phyloP scores from a whole-genome alignment of 2,329 filamentous ascomycete species.

The Aspergillus sp. region DNA sequence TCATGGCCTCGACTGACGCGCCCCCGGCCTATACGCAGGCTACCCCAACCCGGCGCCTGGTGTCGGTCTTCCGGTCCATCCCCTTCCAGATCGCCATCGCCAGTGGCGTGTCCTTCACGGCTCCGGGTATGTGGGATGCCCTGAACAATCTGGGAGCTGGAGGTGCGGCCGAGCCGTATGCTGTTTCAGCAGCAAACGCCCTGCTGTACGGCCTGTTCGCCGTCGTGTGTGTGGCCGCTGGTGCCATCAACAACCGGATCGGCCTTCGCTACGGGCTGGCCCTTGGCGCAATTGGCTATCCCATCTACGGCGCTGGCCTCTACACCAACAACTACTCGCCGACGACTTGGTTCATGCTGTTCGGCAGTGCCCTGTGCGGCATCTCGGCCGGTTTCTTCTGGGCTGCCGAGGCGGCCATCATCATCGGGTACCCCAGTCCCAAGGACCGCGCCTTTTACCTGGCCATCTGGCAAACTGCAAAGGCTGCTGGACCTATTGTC shows the following conservation, averaged over 20 bases:
- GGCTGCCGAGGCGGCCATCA: conserved; percentile 15
- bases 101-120: conserved; percentile 14
- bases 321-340: conserved; percentile 14
- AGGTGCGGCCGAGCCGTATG: conserved; percentile 14
- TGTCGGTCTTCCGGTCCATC: conserved; percentile 7
- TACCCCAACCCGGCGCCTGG: background rate
- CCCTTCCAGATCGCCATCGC: conserved; percentile 16
- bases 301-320: conserved; percentile 12
- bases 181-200: conserved; percentile 11
- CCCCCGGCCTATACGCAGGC: background rate
- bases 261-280: conserved; percentile 11
- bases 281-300: conserved; percentile 10
- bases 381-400: conserved; percentile 14
- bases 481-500: conserved; percentile 12
- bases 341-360: conserved; percentile 14
- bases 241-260: conserved; percentile 15
- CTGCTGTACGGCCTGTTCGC: conserved; percentile 12
- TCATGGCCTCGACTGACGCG: background rate
- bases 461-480: conserved; percentile 14
- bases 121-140: conserved; percentile 15
- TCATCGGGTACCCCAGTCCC: conserved; percentile 15
- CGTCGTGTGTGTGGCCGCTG: conserved; percentile 12
- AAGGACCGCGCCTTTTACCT: conserved; percentile 11
- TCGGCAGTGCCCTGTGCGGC: conserved; percentile 12
- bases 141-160: conserved; percentile 13